Percentiles rank a stretch among this genome's conserved stretches.
Conservation (phyloP, 148 eudicot genomes). For the Salicornia ramosissima region DNA sequence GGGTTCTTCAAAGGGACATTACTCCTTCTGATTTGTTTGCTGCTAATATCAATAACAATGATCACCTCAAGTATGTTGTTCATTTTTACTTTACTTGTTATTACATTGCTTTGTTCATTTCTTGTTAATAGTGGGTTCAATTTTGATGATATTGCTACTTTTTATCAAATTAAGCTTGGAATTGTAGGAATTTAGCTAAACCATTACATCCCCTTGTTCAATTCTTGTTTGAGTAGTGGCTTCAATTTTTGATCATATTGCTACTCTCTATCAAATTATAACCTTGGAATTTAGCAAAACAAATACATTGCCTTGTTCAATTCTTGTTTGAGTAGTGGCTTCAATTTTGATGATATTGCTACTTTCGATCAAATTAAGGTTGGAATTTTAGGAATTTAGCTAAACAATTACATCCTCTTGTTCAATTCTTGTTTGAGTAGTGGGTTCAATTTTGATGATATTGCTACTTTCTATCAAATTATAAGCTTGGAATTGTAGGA, state of each 20-base stretch:
- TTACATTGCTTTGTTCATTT: background rate
- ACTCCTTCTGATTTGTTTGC: constrained; percentile 53
- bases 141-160: background rate
- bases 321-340: too few species aligned
- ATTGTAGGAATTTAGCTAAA: too few species aligned
- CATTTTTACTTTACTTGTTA: background rate
- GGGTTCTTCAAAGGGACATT: constrained; percentile 48
- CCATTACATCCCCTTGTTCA: too few species aligned
- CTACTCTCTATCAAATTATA: too few species aligned
- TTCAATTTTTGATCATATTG: too few species aligned
- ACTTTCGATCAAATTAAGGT: too few species aligned
- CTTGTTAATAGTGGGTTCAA: background rate
- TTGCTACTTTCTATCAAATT: background rate
- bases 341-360: too few species aligned
- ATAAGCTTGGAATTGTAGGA: background rate
- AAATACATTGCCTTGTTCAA: too few species aligned
- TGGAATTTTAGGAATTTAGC: too few species aligned
- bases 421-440: background rate
- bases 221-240: too few species aligned
- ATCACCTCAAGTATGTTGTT: constrained; percentile 41
- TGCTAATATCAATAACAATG: constrained; percentile 51
- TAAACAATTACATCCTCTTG: background rate
- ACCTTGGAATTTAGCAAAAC: too few species aligned
- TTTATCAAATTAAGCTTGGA: background rate
- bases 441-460: background rate